Conservation (phyloP, 2,329 filamentous ascomycete genomes). For the Cordyceps tenuipes region DNA sequence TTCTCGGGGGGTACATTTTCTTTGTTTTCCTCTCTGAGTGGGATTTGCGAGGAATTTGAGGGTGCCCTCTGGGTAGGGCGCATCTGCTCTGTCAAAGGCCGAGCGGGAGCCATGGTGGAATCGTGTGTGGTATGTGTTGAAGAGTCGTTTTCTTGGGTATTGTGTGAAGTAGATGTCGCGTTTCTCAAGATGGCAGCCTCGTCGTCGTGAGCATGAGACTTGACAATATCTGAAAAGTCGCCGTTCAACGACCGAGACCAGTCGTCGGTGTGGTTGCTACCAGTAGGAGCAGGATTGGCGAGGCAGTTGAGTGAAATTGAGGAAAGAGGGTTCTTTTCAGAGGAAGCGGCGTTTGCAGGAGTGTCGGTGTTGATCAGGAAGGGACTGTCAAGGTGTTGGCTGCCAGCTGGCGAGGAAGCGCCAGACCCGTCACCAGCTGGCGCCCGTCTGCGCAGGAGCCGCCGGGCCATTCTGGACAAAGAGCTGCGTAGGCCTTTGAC, state of each 20-base stretch:
- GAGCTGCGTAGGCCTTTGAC: constrained; percentile 22
- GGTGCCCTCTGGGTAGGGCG: constrained; percentile 31
- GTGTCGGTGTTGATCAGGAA: background rate
- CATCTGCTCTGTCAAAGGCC: constrained; percentile 23
- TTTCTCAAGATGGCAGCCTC: background rate
- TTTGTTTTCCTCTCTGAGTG: constrained; percentile 3
- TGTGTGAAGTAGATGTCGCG: background rate
- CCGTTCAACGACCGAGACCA: constrained; percentile 1
- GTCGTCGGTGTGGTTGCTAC: background rate
- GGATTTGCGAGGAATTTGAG: background rate
- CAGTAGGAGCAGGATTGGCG: background rate
- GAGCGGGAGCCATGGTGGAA: constrained; percentile 5
- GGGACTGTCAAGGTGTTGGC: background rate
- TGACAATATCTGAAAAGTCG: constrained; percentile 4
- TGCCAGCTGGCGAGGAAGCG: constrained; percentile 7
- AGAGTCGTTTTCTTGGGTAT: background rate
- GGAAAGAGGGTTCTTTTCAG: background rate
- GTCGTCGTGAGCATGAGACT: constrained; percentile 3
- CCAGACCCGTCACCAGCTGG: constrained; percentile 3
- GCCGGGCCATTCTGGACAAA: constrained; percentile 22
- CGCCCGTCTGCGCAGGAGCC: constrained; percentile 18
- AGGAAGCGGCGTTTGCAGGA: background rate
- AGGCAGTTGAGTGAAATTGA: background rate
- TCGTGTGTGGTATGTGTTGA: background rate
- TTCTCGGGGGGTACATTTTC: constrained; percentile 10